Evolutionary conservation across 2,329 filamentous ascomycete genomes (phyloP).

Genomic region (Xylariaceae sp.): DNA sequence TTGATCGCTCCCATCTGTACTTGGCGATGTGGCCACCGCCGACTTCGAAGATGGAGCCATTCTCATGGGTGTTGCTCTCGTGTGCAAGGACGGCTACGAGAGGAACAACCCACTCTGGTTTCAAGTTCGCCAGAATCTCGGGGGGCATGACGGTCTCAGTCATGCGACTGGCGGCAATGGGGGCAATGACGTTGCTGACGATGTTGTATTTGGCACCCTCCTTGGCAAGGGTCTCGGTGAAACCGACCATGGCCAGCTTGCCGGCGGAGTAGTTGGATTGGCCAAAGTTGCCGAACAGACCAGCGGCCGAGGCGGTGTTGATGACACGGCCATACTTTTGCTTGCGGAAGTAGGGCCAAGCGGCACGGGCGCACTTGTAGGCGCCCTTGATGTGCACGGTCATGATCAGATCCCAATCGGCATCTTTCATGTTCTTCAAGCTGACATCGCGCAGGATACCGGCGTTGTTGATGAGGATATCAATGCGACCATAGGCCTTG

Average conservation of each 20-base stretch:
- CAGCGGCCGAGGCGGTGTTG: slow-evolving; percentile 94
- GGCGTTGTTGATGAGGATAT: slow-evolving; percentile 96
- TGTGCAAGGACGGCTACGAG: slow-evolving; percentile 85
- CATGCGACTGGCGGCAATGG: slow-evolving; percentile 92
- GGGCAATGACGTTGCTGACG: slow-evolving; percentile 87
- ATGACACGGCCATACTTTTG: slow-evolving; percentile 97
- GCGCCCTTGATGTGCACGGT: slow-evolving; percentile 87
- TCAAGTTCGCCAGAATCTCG: slow-evolving; percentile 78
- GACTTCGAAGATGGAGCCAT: slow-evolving; percentile 85
- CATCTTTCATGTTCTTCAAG: slow-evolving; percentile 98
- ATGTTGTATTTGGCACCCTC: slow-evolving; percentile 99
- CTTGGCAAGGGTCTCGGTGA: slow-evolving; percentile 96
- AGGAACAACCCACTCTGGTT: slow-evolving; percentile 93
- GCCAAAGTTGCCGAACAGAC: slow-evolving; percentile 91
- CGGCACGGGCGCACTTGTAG: slow-evolving; percentile 91
- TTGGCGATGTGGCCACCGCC: slow-evolving; percentile 91
- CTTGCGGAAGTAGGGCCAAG: slow-evolving; percentile 97
- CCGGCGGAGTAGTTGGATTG: slow-evolving; percentile 97
- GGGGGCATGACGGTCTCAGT: slow-evolving; percentile 92
- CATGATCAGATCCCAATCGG: slow-evolving; percentile 94
- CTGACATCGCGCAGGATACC: slow-evolving; percentile 91
- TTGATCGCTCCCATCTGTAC: slow-evolving; percentile 89
- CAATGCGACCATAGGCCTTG: slow-evolving; percentile 75
- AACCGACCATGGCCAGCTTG: slow-evolving; percentile 91
- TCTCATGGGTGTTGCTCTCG: slow-evolving; percentile 76